Conservation (phyloP, 1,139 yeast species). For the Sugiyamaella xylanicola region DNA sequence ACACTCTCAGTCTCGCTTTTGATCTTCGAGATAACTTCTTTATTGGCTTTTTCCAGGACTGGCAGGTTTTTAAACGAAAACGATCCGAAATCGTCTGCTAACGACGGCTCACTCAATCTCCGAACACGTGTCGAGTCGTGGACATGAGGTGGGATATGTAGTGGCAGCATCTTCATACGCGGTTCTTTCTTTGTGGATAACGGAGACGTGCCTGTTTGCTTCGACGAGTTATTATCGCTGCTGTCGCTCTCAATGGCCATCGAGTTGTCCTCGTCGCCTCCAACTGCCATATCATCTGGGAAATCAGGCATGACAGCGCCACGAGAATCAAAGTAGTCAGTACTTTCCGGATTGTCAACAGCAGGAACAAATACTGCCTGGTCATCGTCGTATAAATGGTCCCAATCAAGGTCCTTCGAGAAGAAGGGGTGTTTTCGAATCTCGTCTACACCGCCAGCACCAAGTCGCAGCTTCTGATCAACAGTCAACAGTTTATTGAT, state of each 20-base stretch:
- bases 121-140: slow-evolving; percentile 66
- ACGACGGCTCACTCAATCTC: slow-evolving; percentile 63
- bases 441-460: slow-evolving; percentile 75
- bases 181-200: slow-evolving; percentile 20
- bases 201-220: slow-evolving; percentile 6
- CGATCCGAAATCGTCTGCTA: slow-evolving; percentile 74
- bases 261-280: slow-evolving; percentile 19
- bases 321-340: slow-evolving; percentile 88
- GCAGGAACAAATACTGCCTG: slow-evolving; percentile 80
- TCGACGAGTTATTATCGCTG: slow-evolving; percentile 20
- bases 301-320: slow-evolving; percentile 61
- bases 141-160: slow-evolving; percentile 57
- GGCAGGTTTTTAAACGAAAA: slow-evolving; percentile 88
- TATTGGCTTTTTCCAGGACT: slow-evolving; percentile 90
- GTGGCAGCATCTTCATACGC: slow-evolving; percentile 40
- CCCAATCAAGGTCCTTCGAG: slow-evolving; percentile 67
- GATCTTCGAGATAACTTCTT: slow-evolving; percentile 84
- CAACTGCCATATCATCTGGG: slow-evolving; percentile 35
- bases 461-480: slow-evolving; percentile 70
- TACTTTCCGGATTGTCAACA: slow-evolving; percentile 78
- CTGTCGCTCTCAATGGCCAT: slow-evolving; percentile 27
- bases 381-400: slow-evolving; percentile 64
- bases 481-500: slow-evolving; percentile 61
- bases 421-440: slow-evolving; percentile 80
- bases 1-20: slow-evolving; percentile 64